These are phyloP conservation scores for Coniosporium tulheliwenetii DNA, from an alignment of 2,329 filamentous ascomycete species.

Conservation along the genomic window DNA sequence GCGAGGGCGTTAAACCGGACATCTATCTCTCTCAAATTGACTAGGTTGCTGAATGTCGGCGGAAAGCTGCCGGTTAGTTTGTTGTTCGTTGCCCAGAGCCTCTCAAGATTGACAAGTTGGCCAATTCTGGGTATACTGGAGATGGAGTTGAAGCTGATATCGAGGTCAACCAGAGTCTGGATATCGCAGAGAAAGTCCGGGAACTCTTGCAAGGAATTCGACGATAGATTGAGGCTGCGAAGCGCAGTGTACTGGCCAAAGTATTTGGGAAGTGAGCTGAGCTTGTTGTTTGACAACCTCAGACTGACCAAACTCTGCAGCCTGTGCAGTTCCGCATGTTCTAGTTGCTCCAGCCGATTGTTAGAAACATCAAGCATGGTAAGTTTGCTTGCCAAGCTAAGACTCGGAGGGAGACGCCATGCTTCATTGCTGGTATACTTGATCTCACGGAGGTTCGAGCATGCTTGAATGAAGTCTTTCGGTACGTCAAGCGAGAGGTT, in stretches of 20 bases:
- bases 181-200: constrained; percentile 74
- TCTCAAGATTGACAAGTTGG: constrained; percentile 62
- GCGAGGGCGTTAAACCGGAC: constrained; percentile 84
- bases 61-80: constrained; percentile 63
- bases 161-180: constrained; percentile 73
- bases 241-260: constrained; percentile 69
- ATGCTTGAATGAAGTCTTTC: constrained; percentile 90
- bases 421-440: constrained; percentile 94
- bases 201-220: constrained; percentile 77
- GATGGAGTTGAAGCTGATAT: constrained; percentile 94
- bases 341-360: constrained; percentile 75
- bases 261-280: constrained; percentile 63
- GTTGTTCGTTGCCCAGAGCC: constrained; percentile 93
- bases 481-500: constrained; percentile 88
- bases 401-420: constrained; percentile 65
- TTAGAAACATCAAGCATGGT: constrained; percentile 92
- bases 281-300: constrained; percentile 83
- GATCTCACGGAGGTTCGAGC: constrained; percentile 81
- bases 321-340: constrained; percentile 65
- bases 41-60: constrained; percentile 53
- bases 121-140: constrained; percentile 65
- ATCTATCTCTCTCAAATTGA: constrained; percentile 77
- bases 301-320: constrained; percentile 69
- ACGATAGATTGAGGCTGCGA: constrained; percentile 79
- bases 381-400: constrained; percentile 64